These are phyloP conservation scores for Wolfiporia cocos DNA, from an alignment of 1,284 basidiomycete genomes.

Conservation along the genomic window DNA sequence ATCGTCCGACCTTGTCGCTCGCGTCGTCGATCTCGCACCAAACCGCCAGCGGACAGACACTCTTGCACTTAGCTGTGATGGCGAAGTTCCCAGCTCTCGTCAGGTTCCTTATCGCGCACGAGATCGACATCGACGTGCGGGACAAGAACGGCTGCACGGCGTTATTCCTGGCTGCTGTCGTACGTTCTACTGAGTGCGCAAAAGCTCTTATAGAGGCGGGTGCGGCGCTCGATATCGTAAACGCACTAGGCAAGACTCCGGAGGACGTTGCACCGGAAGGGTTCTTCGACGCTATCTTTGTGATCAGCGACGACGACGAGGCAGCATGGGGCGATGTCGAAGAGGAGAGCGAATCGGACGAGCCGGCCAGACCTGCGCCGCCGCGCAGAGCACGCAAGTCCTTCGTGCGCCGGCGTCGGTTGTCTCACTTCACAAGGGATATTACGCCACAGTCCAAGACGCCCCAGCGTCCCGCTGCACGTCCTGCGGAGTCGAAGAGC, in stretches of 20 bases:
- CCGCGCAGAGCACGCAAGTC: constrained; percentile 16
- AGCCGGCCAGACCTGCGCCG: constrained; percentile 6
- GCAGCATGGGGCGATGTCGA: constrained; percentile 65
- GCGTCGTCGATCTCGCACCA: constrained; percentile 57
- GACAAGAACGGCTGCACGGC: constrained; percentile 92
- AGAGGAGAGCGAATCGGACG: constrained; percentile 48
- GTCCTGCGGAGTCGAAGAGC: constrained; percentile 13
- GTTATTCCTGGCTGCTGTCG: constrained; percentile 81
- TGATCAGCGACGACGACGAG: constrained; percentile 48
- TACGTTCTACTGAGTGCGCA: constrained; percentile 61
- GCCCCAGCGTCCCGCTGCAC: constrained; percentile 1
- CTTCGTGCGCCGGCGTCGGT: constrained; percentile 12
- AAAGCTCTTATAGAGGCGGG: constrained; percentile 70
- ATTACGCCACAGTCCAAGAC: constrained; percentile 6
- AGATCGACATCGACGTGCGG: constrained; percentile 76
- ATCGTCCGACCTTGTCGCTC: constrained; percentile 27
- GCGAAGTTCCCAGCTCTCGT: constrained; percentile 75
- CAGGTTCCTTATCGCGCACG: constrained; percentile 66
- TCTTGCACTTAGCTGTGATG: constrained; percentile 85
- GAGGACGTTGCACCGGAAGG: constrained; percentile 68
- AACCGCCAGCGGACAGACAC: constrained; percentile 69
- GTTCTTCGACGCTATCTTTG: constrained; percentile 33
- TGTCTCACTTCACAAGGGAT: constrained; percentile 3
- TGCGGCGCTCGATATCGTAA: constrained; percentile 74
- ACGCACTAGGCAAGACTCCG: constrained; percentile 74